Base-by-base conservation (phyloP, 768 basidiomycete species). In the Agaricus blazei region DNA sequence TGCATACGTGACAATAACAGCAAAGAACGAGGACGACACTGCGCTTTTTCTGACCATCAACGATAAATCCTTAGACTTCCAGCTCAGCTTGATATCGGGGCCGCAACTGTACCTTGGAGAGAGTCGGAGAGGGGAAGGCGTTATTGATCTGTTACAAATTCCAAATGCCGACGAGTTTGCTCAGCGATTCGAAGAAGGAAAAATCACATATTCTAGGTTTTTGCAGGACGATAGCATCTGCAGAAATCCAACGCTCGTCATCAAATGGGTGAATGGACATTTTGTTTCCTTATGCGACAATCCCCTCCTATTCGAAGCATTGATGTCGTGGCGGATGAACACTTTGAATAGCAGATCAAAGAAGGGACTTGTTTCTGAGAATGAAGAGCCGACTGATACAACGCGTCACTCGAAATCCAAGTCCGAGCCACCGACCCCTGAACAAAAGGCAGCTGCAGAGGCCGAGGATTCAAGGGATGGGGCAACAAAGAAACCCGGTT, bases 281-380 rank as follows among this genome's bases (percentile, higher is more conserved):
- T 94, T 88, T 66, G 83, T 93, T 52, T 87, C 85, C n/a, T 84
- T 85, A 58, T 71, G 75, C 40, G 89, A 90, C 62, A 82, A 78
- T 2, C 88, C 88, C 0, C 85, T 87, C 0, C 75, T 95, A 27
- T 82, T 94, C 74, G 79, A 82, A 36, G 85, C 89, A 0, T 78
- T 98, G 3, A 74, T 75, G 7, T 63, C 81, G 19, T 96, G 92
- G 80, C 84, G 94, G 48, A 66, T 75, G 26, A 70, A 73, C 3
- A 70, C 76, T 11, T 54, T 77, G 7, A 60, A 64, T 46, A 60
- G 67, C 43, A 61, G 61, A 55, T 62, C 49, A 1, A 48, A 26
- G 24, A 24, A 19, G 41, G 37, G 28, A 23, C 51, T 60, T 23
- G 68, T 67, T 1, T 65, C 68, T 14, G 72, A 68, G 4, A 74